Conservation (phyloP, 805 yeast genomes). For the Candida tammaniensis region DNA sequence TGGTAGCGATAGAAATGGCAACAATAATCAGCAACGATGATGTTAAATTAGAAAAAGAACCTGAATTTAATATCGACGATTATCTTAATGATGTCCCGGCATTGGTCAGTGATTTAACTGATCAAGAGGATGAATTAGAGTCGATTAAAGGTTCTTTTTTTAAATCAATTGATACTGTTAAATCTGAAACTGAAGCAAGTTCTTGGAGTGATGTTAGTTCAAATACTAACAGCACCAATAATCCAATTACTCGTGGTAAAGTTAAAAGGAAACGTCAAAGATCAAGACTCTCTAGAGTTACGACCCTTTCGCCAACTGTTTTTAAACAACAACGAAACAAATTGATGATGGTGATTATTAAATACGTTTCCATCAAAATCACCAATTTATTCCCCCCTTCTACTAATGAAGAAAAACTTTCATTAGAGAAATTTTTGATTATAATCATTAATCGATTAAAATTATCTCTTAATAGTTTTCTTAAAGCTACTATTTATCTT, state of each 20-base stretch:
- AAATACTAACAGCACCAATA: not conserved
- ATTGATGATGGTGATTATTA: slow-evolving; percentile 41
- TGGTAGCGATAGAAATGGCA: too few relatives aligned
- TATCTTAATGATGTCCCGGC: slow-evolving; percentile 15
- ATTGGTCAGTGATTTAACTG: slow-evolving; percentile 13
- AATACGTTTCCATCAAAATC: slow-evolving; percentile 42
- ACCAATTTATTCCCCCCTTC: slow-evolving; percentile 44
- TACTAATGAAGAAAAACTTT: slow-evolving; percentile 26
- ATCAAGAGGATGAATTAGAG: slow-evolving; percentile 6
- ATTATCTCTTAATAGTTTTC: slow-evolving; percentile 32
- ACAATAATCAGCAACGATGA: too few relatives aligned
- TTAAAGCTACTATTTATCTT: slow-evolving; percentile 40
- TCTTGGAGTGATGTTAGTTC: slow-evolving; percentile 3
- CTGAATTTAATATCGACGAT: slow-evolving; percentile 15
- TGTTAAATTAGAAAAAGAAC: too few relatives aligned
- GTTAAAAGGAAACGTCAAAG: slow-evolving; percentile 3
- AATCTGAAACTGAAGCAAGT: slow-evolving; percentile 1
- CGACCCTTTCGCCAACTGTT: slow-evolving; percentile 17
- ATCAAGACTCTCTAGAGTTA: slow-evolving; percentile 3
- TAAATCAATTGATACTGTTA: not conserved
- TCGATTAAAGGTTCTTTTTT: slow-evolving; percentile 1
- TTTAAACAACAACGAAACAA: slow-evolving; percentile 32
- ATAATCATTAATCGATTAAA: slow-evolving; percentile 36
- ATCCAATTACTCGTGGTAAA: not conserved
- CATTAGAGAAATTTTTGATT: slow-evolving; percentile 39